These are phyloP conservation scores for Cyphellophora attinorum DNA, from an alignment of 2,329 filamentous ascomycete genomes.

Conservation along the genomic window DNA sequence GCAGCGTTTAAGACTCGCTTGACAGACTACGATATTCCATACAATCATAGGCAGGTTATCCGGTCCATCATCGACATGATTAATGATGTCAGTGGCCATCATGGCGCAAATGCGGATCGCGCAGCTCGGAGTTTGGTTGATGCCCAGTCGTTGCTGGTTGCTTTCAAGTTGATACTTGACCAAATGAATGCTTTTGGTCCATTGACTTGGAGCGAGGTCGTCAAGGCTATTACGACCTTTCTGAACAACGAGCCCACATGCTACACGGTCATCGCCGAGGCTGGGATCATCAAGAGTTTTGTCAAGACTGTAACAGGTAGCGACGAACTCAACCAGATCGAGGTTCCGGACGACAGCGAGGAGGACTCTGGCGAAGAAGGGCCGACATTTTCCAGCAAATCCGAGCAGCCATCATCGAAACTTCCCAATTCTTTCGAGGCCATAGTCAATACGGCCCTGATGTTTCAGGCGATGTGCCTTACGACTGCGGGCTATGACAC, in stretches of 20 bases:
- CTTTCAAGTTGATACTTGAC: slow-evolving; percentile 71
- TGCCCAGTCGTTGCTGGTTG: slow-evolving; percentile 71
- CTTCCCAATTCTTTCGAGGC: slow-evolving; percentile 84
- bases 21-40: slow-evolving; percentile 89
- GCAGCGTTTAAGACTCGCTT: slow-evolving; percentile 64
- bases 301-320: slow-evolving; percentile 58
- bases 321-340: slow-evolving; percentile 1
- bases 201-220: slow-evolving; percentile 89
- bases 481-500: slow-evolving; percentile 80
- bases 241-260: slow-evolving; percentile 98
- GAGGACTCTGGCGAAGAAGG: slow-evolving; percentile 27
- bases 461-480: slow-evolving; percentile 87
- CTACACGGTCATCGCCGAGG: slow-evolving; percentile 90
- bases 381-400: slow-evolving; percentile 25
- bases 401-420: slow-evolving; percentile 46
- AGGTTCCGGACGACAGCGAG: slow-evolving; percentile 18
- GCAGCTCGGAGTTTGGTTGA: slow-evolving; percentile 89
- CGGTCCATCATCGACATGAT: slow-evolving; percentile 94
- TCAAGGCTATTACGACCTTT: slow-evolving; percentile 86
- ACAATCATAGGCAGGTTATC: slow-evolving; percentile 84
- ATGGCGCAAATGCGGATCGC: slow-evolving; percentile 76
- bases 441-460: slow-evolving; percentile 74
- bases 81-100: slow-evolving; percentile 83
- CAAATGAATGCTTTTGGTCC: slow-evolving; percentile 76
- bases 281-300: slow-evolving; percentile 77